These are phyloP conservation scores for Pseudozyma sp. DNA, from an alignment of 1,284 basidiomycete genomes.

Conservation along the genomic window DNA sequence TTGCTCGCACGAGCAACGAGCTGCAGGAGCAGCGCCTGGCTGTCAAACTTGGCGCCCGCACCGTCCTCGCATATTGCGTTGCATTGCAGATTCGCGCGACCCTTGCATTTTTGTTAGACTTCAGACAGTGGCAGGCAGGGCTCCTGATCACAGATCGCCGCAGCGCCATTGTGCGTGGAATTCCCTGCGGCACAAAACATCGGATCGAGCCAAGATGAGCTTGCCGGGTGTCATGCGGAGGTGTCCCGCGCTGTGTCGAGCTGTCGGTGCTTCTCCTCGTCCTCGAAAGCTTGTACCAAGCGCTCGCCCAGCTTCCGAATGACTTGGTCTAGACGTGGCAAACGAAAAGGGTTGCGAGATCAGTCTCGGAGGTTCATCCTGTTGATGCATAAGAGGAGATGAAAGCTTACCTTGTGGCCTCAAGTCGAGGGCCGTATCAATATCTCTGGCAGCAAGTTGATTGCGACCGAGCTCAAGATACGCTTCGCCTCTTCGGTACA, in stretches of 20 bases:
- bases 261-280: conserved; percentile 12
- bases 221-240: conserved; percentile 4
- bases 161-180: too few species aligned
- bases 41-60: conserved; percentile 1
- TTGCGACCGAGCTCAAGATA: conserved; percentile 39
- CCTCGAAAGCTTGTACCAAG: conserved; percentile 31
- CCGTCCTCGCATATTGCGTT: not conserved
- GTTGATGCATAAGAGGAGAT: too few species aligned
- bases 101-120: too few species aligned
- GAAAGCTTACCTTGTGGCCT: conserved; percentile 30
- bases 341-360: not conserved
- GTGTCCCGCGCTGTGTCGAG: conserved; percentile 1
- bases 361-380: not conserved
- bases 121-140: too few species aligned
- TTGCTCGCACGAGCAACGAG: too few species aligned
- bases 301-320: conserved; percentile 44
- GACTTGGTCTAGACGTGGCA: conserved; percentile 18
- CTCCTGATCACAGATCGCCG: too few species aligned
- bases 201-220: too few species aligned
- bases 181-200: too few species aligned
- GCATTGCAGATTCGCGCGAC: too few species aligned
- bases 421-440: conserved; percentile 44
- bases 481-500: conserved; percentile 44
- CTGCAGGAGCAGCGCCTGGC: not conserved
- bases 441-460: conserved; percentile 39